Percentiles rank a stretch among this genome's conserved stretches.
Conservation (phyloP, 495 filamentous ascomycete species). For the Penicillium silybi region DNA sequence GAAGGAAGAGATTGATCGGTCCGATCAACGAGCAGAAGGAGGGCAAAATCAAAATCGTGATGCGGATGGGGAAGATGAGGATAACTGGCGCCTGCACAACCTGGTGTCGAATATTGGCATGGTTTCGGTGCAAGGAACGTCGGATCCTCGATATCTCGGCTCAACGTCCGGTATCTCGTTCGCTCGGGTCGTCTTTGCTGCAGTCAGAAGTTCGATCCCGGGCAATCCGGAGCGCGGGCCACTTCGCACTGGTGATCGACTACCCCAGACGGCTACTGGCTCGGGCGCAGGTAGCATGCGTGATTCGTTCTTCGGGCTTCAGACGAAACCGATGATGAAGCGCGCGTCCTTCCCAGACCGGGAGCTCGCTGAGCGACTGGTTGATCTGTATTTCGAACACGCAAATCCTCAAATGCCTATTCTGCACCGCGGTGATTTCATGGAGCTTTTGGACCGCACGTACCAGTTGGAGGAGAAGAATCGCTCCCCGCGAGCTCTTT, state of each 20-base stretch:
- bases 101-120: slow-evolving; percentile 73
- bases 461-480: slow-evolving; percentile 65
- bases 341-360: slow-evolving; percentile 80
- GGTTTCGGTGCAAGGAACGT: slow-evolving; percentile 70
- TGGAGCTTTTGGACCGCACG: slow-evolving; percentile 73
- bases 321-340: slow-evolving; percentile 81
- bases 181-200: slow-evolving; percentile 89
- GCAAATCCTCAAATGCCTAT: slow-evolving; percentile 95
- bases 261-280: slow-evolving; percentile 42
- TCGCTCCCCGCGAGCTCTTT: slow-evolving; percentile 77
- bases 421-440: slow-evolving; percentile 82
- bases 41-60: slow-evolving; percentile 10
- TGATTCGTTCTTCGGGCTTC: slow-evolving; percentile 91
- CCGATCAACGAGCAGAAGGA: slow-evolving; percentile 30
- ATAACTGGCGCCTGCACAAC: slow-evolving; percentile 62
- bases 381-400: slow-evolving; percentile 87
- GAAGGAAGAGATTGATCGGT: slow-evolving; percentile 26
- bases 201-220: slow-evolving; percentile 78
- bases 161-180: slow-evolving; percentile 92
- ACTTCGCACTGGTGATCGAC: slow-evolving; percentile 44
- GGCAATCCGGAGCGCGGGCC: slow-evolving; percentile 57
- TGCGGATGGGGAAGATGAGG: slow-evolving; percentile 41
- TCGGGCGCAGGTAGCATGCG: slow-evolving; percentile 71
- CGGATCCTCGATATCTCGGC: slow-evolving; percentile 75
- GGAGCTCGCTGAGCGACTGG: slow-evolving; percentile 65